A percentile compares a stretch with the other conserved stretches of the same genome.
Conservation (phyloP, 2,329 filamentous ascomycete species). For the Beauveria caledonica region DNA sequence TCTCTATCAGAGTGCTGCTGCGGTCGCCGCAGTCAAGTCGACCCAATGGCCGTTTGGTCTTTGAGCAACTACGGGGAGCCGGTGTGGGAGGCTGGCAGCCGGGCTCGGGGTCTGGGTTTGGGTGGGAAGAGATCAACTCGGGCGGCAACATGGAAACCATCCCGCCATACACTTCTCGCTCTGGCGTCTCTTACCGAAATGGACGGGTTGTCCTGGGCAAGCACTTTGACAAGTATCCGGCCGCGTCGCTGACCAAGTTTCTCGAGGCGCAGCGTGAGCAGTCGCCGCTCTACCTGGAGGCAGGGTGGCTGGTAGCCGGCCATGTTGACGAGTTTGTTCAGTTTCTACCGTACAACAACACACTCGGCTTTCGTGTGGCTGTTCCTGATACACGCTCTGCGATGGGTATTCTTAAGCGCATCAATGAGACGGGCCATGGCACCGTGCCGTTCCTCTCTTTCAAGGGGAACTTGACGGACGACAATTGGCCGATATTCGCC, state of each 20-base stretch:
- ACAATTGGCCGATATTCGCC: neutral
- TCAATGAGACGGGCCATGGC: neutral
- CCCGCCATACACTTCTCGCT: conserved; percentile 18
- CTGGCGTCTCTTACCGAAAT: neutral
- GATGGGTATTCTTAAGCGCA: neutral
- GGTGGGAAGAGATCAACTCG: conserved; percentile 14
- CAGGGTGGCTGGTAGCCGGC: conserved; percentile 23
- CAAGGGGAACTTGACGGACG: neutral
- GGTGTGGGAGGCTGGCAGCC: conserved; percentile 23
- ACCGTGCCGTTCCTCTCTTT: neutral
- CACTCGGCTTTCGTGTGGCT: neutral
- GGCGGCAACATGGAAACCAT: conserved; percentile 26
- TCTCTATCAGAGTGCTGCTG: conserved; percentile 22
- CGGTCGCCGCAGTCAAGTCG: conserved; percentile 11
- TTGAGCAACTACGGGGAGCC: neutral
- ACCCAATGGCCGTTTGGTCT: neutral
- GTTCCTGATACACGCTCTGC: neutral
- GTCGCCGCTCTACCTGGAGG: conserved; percentile 23
- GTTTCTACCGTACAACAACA: neutral
- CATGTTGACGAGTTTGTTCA: conserved; percentile 27
- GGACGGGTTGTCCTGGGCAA: conserved; percentile 11
- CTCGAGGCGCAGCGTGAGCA: conserved; percentile 22
- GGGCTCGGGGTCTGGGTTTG: conserved; percentile 11
- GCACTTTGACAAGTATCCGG: conserved; percentile 9
- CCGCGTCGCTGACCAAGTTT: conserved; percentile 17